Evolutionary conservation across 306 rosid genomes (phyloP).

Genomic region (Pyrus pyrifolia): DNA sequence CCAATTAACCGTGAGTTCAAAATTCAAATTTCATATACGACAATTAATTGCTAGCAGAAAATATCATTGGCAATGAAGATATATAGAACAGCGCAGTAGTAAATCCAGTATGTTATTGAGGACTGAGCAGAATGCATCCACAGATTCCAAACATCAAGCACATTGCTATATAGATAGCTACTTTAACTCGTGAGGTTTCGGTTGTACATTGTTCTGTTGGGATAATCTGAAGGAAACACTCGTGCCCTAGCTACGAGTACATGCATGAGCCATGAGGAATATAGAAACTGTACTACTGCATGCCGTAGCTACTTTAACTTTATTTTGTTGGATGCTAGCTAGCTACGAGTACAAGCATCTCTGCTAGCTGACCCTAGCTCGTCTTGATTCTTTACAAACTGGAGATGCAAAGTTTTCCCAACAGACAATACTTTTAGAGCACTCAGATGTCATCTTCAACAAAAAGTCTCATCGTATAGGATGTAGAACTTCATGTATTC

Average conservation of each 20-base stretch:
- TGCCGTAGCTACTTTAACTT: not conserved
- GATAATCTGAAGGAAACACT: too few relatives aligned
- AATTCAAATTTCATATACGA: too few relatives aligned
- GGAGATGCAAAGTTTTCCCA: not conserved
- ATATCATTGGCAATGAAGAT: not conserved
- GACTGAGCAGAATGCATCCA: too few relatives aligned
- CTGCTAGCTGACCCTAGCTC: not conserved
- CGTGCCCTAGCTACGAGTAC: too few relatives aligned
- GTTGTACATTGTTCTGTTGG: too few relatives aligned
- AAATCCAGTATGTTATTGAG: not conserved
- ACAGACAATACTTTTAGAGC: not conserved
- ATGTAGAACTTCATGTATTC: not conserved
- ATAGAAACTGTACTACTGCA: not conserved
- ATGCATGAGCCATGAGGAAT: not conserved
- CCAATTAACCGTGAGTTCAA: too few relatives aligned
- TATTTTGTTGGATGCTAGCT: not conserved
- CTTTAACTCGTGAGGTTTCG: not conserved
- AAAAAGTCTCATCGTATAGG: not conserved
- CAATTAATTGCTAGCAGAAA: too few relatives aligned
- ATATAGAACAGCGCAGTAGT: not conserved
- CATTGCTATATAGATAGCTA: not conserved
- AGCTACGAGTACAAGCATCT: not conserved
- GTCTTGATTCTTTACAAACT: not conserved
- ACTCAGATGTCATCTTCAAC: not conserved
- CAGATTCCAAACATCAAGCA: not conserved